Evolutionary conservation across 2,329 filamentous ascomycete species (phyloP), one percentile per base, ranked within the genome.

Genomic region (Ilyonectria robusta): DNA sequence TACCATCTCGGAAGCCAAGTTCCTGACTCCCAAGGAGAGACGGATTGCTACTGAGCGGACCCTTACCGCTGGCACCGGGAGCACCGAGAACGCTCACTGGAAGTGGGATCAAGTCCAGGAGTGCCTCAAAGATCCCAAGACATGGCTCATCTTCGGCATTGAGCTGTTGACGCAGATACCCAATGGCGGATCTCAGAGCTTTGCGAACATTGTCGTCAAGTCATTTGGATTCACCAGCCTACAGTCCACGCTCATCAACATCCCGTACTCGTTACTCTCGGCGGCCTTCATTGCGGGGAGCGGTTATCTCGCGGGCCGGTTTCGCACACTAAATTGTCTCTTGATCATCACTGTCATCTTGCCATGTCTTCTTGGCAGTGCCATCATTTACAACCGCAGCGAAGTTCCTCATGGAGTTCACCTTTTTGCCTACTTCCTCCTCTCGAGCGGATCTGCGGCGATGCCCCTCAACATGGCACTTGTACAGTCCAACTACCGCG

Each of bases 131-230:
- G 89, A 90, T 69, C 87, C 86, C 3, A 90, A 91, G 76, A 88
- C 87, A 0, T 91, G 87, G 88, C 79, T 90, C 54, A 83, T 91
- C 51, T 83, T 88, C 64, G 80, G 79, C 2, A 83, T 91, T 23
- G 82, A 85, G 23, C 67, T 90, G 5, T 76, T 86, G 3, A 86
- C 83, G 2, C 86, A 88, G 76, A 89, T 91, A 26, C 88, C 89
- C 46, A 91, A 91, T 67, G 88, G 88, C 35, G 89, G 89, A 26
- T 88, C 87, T 0, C 85, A 88, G 70, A 87, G 84, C 70, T 90
- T 90, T 55, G 85, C 85, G 46, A 89, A 88, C 72, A 82, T 89
- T 40, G 85, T 89, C 59, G 82, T 89, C 74, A 82, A 80, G 51
- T 87, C 85, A 5, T 89, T 89, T 57, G 85, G 86, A 9, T 89